phyloP scores from a whole-genome alignment of 2,329 filamentous ascomycete species.

The Beauveria sp. region DNA sequence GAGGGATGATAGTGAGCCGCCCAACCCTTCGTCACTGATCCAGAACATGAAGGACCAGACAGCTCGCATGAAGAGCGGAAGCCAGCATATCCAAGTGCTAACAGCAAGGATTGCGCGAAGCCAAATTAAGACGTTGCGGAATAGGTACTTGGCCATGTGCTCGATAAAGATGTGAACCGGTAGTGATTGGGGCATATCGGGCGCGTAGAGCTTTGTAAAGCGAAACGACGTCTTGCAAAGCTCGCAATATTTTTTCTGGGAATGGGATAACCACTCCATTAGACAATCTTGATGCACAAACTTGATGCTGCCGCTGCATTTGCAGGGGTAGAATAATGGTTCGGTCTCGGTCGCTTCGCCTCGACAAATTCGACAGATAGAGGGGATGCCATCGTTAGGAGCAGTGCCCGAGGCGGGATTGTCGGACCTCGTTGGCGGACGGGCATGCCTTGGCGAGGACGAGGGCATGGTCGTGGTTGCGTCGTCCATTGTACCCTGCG shows the following conservation, averaged over 20 bases:
- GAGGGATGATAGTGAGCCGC: conserved; percentile 23
- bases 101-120: conserved; percentile 69
- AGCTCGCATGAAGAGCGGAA: conserved; percentile 85
- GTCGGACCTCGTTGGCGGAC: conserved; percentile 19
- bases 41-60: conserved; percentile 94
- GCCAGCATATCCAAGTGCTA: conserved; percentile 79
- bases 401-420: conserved; percentile 12
- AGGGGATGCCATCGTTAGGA: conserved; percentile 35
- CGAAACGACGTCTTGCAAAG: conserved; percentile 97
- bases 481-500: conserved; percentile 19
- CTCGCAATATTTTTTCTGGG: conserved; percentile 99
- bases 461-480: conserved; percentile 9
- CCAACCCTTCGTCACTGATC: conserved; percentile 71
- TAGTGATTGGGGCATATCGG: conserved; percentile 80
- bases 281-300: conserved; percentile 96
- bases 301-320: conserved; percentile 98
- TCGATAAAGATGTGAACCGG: conserved; percentile 74
- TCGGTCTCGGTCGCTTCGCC: conserved; percentile 77
- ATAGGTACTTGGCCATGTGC: conserved; percentile 66
- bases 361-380: conserved; percentile 96
- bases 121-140: conserved; percentile 69
- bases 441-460: conserved; percentile 19
- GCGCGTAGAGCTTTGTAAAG: conserved; percentile 95
- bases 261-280: conserved; percentile 98
- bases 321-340: conserved; percentile 94